Evolutionary conservation across 2,329 filamentous ascomycete genomes (phyloP).

Genomic region (Fusarium compactum): DNA sequence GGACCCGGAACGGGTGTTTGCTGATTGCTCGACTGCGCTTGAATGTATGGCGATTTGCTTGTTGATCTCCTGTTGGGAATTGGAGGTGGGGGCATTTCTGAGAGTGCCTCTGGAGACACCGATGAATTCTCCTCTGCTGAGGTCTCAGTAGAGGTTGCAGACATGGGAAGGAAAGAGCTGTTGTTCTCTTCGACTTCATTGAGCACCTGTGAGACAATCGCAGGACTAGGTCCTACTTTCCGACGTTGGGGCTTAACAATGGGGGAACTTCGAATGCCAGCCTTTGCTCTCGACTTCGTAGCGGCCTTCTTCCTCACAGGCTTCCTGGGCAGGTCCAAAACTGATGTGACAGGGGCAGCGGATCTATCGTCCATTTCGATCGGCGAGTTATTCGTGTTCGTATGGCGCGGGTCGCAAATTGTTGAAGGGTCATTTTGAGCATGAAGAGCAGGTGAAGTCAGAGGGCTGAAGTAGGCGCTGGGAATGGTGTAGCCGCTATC

Average conservation of each 20-base stretch:
- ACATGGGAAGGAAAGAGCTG: constrained; percentile 54
- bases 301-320: constrained; percentile 62
- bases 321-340: constrained; percentile 65
- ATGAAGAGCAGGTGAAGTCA: constrained; percentile 83
- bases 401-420: constrained; percentile 47
- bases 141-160: constrained; percentile 61
- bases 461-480: constrained; percentile 82
- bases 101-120: constrained; percentile 72
- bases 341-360: constrained; percentile 51
- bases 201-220: constrained; percentile 67
- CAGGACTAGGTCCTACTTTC: constrained; percentile 64
- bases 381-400: constrained; percentile 62
- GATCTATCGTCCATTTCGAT: constrained; percentile 68
- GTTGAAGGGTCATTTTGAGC: constrained; percentile 56
- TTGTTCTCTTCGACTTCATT: constrained; percentile 63
- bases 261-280: constrained; percentile 75
- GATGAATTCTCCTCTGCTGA: constrained; percentile 72
- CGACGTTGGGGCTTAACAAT: constrained; percentile 75
- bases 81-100: constrained; percentile 76
- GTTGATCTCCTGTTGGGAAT: constrained; percentile 74
- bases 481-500: constrained; percentile 72
- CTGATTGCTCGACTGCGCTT: constrained; percentile 60
- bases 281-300: constrained; percentile 64
- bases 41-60: constrained; percentile 75
- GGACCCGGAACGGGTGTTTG: constrained; percentile 43